These are phyloP conservation scores for Geotrichum europaeum DNA, from an alignment of 1,139 yeast species.

Conservation along the genomic window DNA sequence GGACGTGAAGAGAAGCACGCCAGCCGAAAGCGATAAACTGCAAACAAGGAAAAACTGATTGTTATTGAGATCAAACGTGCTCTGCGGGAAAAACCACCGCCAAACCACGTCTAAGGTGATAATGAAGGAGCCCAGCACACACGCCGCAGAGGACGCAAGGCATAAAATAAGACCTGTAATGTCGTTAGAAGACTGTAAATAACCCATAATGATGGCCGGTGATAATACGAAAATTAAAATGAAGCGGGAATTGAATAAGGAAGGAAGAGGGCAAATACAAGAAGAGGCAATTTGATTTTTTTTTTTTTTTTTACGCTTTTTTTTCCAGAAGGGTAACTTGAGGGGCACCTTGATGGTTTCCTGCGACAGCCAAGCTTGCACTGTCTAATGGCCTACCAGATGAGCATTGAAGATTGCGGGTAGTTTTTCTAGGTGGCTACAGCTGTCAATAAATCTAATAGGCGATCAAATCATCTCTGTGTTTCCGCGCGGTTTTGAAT, in stretches of 20 bases:
- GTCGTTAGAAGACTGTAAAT: conserved; percentile 20
- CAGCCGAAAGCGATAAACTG: conserved; percentile 67
- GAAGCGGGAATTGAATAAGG: background rate
- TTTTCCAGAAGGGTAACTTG: background rate
- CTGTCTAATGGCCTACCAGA: background rate
- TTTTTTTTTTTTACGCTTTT: background rate
- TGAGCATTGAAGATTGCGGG: too few species aligned
- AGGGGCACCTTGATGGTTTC: background rate
- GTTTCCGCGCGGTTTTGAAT: background rate
- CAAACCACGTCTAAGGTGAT: conserved; percentile 50
- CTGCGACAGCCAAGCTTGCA: background rate
- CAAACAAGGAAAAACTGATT: conserved; percentile 58
- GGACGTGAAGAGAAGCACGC: conserved; percentile 62
- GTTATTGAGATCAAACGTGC: conserved; percentile 47
- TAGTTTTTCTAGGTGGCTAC: too few species aligned
- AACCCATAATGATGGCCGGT: background rate
- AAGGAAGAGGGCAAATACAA: background rate
- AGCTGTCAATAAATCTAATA: too few species aligned
- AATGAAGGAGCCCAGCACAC: conserved; percentile 53
- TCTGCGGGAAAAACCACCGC: conserved; percentile 34
- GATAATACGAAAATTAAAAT: background rate
- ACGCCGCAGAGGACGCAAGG: conserved; percentile 49
- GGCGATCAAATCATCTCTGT: background rate
- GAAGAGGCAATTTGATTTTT: background rate
- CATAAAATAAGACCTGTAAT: conserved; percentile 55